phyloP scores from a whole-genome alignment of 106 monocot species.

The Dendrobium officinale region DNA sequence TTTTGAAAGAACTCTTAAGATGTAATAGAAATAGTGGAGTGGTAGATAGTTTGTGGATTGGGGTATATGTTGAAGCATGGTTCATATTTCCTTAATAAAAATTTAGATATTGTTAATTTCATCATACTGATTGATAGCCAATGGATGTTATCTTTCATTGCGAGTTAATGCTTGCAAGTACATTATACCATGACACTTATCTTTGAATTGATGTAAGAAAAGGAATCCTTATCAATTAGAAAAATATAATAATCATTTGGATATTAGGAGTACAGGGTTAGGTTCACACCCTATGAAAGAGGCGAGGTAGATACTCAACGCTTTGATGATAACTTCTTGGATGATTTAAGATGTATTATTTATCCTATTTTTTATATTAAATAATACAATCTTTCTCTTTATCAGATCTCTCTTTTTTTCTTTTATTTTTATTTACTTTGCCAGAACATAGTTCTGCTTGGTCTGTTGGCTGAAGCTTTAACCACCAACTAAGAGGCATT shows the following conservation, averaged over 20 bases:
- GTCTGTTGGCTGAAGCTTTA: too few species aligned
- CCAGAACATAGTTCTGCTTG: too few species aligned
- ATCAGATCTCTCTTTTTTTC: too few species aligned
- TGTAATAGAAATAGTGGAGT: not conserved
- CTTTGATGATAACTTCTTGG: not conserved
- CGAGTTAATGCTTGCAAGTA: not conserved
- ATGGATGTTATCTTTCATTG: not conserved
- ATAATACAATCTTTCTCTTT: not conserved
- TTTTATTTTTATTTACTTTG: too few species aligned
- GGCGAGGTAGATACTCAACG: not conserved
- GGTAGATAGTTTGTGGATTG: not conserved
- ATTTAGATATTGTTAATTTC: not conserved
- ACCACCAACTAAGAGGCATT: too few species aligned
- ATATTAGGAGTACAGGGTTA: not conserved
- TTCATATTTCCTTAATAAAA: not conserved
- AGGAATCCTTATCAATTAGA: not conserved
- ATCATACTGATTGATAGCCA: not conserved
- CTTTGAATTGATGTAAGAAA: not conserved
- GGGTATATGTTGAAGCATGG: not conserved
- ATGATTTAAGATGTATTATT: not conserved
- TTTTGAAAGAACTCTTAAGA: not conserved
- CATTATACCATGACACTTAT: not conserved
- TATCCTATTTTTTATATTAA: not conserved
- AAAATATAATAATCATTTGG: not conserved
- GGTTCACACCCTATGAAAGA: too few species aligned